A percentile compares a stretch with the other conserved stretches of the same genome.
Conservation (phyloP, 1,139 yeast species). For the Zygosaccharomyces sapae region DNA sequence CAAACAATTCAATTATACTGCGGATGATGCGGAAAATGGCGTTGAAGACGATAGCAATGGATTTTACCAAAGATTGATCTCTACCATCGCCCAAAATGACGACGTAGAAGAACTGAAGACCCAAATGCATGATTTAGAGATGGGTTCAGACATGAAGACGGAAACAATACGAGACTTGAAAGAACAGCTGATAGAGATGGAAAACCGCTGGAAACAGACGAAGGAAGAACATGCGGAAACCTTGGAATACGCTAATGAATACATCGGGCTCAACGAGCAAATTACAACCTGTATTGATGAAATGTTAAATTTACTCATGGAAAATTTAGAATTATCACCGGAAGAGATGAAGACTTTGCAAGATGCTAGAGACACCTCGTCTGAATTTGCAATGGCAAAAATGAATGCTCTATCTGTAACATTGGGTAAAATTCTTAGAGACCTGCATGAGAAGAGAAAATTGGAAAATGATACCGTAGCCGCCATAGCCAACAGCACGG, state of each 20-base stretch:
- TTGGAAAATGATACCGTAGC: background rate
- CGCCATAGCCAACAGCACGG: slow-evolving; percentile 18
- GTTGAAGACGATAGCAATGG: slow-evolving; percentile 14
- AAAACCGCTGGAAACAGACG: slow-evolving; percentile 27
- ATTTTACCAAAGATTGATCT: slow-evolving; percentile 19
- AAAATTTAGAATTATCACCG: slow-evolving; percentile 21
- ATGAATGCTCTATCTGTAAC: slow-evolving; percentile 33
- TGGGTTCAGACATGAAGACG: slow-evolving; percentile 14
- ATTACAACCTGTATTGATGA: slow-evolving; percentile 34
- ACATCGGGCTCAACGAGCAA: slow-evolving; percentile 32
- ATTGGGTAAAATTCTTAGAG: slow-evolving; percentile 23
- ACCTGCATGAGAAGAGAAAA: slow-evolving; percentile 5
- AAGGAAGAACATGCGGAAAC: slow-evolving; percentile 32
- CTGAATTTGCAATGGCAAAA: slow-evolving; percentile 37
- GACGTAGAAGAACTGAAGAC: slow-evolving; percentile 27
- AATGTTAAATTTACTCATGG: slow-evolving; percentile 29
- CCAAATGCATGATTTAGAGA: slow-evolving; percentile 22
- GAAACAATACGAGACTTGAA: slow-evolving; percentile 20
- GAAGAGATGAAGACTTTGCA: slow-evolving; percentile 32
- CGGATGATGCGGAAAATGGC: slow-evolving; percentile 21
- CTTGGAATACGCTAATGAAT: slow-evolving; percentile 32
- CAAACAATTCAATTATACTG: slow-evolving; percentile 30
- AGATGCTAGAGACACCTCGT: slow-evolving; percentile 31
- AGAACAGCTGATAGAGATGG: slow-evolving; percentile 25
- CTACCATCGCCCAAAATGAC: slow-evolving; percentile 27